Base-by-base conservation (phyloP, 305 asterid genomes). In the Fraxinus velutina region DNA sequence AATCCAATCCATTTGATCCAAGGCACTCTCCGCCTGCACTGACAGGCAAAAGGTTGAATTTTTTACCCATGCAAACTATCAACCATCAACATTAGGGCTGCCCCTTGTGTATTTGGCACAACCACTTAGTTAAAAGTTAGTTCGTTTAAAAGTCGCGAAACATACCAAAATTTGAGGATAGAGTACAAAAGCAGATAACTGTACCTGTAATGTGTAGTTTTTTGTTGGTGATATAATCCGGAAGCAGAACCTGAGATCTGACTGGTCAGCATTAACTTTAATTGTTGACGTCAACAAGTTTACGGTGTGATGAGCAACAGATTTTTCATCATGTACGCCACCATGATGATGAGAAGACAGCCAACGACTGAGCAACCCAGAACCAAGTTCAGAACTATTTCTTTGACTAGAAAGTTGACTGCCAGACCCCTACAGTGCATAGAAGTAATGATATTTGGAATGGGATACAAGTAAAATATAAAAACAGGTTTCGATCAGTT, bases 1-100 rank as follows among this genome's bases (percentile, higher is more conserved):
- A 77, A 96, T 92, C 99, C 99, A 96, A 82, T 93, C 98, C 98
- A 94, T 96, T 88, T 94, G 99, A 90, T 96, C 99, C 84, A 92
- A 85, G 82, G 98, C 93, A 87, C 97, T 96, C 90, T 96, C 99
- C 75, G 99, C 99, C 98, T 96, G 94, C 92, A 89, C 82, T 73
- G 80, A 89, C 88, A 81, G 82, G 85, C 78, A 86, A 89, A 84
- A 83, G 24, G 44, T 73, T 68, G 64, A 80, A 82, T 34, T 79
- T 83, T 81, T 71, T 80, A 80, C 83, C 78, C 80, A 75, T 79
- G 77, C 78, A 84, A 81, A 84, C 70, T 22, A 78, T 72, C 77
- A 64, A 81, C 78, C 78, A 80, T 55, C 64, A 85, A 75, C 13
- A 34, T 83, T n/a, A 24, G 52, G 73, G 77, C 57, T 24, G 78